Conservation (phyloP, 345 rosid species). For the Tarenaya hassleriana region DNA sequence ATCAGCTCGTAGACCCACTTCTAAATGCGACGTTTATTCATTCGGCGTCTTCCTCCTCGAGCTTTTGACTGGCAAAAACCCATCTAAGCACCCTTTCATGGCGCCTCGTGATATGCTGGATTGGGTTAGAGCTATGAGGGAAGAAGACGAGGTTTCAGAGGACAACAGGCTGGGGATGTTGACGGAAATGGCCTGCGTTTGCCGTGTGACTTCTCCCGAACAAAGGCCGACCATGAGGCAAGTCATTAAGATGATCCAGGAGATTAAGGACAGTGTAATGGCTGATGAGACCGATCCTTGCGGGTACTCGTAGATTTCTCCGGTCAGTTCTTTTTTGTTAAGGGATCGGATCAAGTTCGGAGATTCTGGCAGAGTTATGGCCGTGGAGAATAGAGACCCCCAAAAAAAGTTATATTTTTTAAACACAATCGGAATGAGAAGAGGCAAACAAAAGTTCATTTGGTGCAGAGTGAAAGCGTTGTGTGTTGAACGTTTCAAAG, state of each 20-base stretch:
- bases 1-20: conserved; percentile 44
- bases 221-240: conserved; percentile 91
- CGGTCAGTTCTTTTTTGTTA: too few relatives aligned
- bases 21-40: conserved; percentile 77
- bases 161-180: conserved; percentile 65
- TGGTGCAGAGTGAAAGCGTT: too few relatives aligned
- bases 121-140: conserved; percentile 76
- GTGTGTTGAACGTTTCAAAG: too few relatives aligned
- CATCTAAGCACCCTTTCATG: conserved; percentile 74
- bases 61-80: conserved; percentile 78
- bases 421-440: too few relatives aligned
- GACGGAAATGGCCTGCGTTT: conserved; percentile 74
- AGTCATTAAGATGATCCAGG: conserved; percentile 79
- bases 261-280: conserved; percentile 75
- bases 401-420: too few relatives aligned
- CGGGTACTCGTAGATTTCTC: too few relatives aligned
- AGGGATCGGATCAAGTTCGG: too few relatives aligned
- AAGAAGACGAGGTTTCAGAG: conserved; percentile 46
- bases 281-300: too few relatives aligned
- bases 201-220: conserved; percentile 80
- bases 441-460: too few relatives aligned
- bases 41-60: conserved; percentile 76
- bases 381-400: too few relatives aligned
- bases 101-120: conserved; percentile 69
- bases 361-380: too few relatives aligned